phyloP scores from a whole-genome alignment of 164 flowering plant species.

The Magnolia changhungtana region DNA sequence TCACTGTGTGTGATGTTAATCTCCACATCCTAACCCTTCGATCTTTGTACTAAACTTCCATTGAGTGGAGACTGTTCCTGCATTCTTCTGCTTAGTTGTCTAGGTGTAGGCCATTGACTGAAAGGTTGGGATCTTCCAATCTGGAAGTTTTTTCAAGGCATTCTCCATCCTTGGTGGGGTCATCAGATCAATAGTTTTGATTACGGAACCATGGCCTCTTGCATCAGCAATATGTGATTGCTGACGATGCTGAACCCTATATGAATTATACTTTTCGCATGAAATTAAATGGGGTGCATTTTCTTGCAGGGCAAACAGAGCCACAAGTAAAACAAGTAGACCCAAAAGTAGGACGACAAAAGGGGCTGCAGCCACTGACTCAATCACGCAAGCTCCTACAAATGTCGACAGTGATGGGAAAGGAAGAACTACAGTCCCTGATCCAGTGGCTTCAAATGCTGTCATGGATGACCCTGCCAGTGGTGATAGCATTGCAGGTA shows the following conservation, averaged over 20 bases:
- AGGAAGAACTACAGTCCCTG: background rate
- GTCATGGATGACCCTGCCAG: background rate
- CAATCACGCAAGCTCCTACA: constrained; percentile 18
- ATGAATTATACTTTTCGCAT: background rate
- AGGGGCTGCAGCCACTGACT: background rate
- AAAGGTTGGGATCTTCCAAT: background rate
- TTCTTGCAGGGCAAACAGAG: constrained; percentile 15
- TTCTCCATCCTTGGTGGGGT: background rate
- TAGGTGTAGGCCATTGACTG: background rate
- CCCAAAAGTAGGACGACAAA: background rate
- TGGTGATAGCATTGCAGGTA: constrained; percentile 33
- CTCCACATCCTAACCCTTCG: background rate
- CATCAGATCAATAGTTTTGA: background rate
- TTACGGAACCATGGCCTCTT: background rate
- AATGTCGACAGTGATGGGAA: constrained; percentile 38
- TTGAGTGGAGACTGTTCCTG: background rate
- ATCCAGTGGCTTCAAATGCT: background rate
- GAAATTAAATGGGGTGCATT: background rate
- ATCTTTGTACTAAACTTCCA: background rate
- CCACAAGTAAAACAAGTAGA: background rate
- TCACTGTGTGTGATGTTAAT: background rate
- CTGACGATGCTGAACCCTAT: background rate
- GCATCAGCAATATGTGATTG: background rate
- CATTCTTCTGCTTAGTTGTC: background rate
- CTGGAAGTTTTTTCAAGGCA: background rate